Base-by-base conservation (phyloP, 331 rosid genomes). In the Acacia concinna region DNA sequence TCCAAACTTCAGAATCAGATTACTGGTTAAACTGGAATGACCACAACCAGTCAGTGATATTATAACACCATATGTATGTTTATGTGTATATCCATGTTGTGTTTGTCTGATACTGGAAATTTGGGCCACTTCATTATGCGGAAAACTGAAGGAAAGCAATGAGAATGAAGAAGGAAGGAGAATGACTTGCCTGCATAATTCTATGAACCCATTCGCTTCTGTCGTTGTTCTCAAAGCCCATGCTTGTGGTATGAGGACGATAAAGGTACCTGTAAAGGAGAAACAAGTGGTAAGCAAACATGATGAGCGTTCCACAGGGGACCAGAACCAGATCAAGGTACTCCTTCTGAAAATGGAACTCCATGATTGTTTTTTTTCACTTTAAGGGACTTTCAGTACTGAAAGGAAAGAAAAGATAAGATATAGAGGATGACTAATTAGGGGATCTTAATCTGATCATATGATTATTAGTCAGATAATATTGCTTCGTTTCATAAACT, bases 181-280 rank as follows among this genome's bases (percentile, higher is more conserved):
- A 59, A 25, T 18, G 66, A 76, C 85, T 85, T 62, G 78, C 97
- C 96, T 85, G 74, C 91, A 90, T 79, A 54, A 91, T 77, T 78
- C 78, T 88, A 68, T 81, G 85, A 74, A 87, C 95, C 98, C 95
- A 90, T 32, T 72, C 81, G 79, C 51, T 86, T 66, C 84, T 91
- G 84, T 91, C 91, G 2, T 85, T 79, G 85, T 91, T 91, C 86
- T 91, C 96, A 78, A 80, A 85, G 30, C 97, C 97, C 82, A 91
- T 82, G 82, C 63, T 83, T 13, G 98, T 93, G 17, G 81, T 83
- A 85, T 88, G 92, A 82, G 98, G 93, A 8, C 12, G 21, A 57
- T 84, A 73, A 63, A 88, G 73, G 66, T 90, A 90, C 70, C 85
- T 91, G 81, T 74, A 51, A 37, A 91, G 97, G 37, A 93, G 90